phyloP scores from a whole-genome alignment of 805 yeast genomes.

The Ogataea wickerhamii region DNA sequence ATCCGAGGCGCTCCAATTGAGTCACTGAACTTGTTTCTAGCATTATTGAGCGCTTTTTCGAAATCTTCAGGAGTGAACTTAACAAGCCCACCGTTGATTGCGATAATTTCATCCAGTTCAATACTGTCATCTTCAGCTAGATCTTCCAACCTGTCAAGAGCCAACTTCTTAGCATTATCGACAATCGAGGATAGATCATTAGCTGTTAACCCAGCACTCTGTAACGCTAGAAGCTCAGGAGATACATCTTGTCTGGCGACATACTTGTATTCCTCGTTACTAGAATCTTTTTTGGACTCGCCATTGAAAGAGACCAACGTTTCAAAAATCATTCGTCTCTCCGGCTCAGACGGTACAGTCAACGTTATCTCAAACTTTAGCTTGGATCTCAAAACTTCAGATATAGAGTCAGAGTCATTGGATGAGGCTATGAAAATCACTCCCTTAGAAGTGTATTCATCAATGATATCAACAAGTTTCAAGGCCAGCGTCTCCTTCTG shows the following conservation, averaged over 20 bases:
- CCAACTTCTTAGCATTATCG: slow-evolving; percentile 55
- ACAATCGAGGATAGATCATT: slow-evolving; percentile 73
- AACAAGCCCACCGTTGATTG: slow-evolving; percentile 55
- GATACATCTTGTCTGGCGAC: slow-evolving; percentile 49
- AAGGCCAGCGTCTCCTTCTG: slow-evolving; percentile 43
- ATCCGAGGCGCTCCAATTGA: slow-evolving; percentile 96
- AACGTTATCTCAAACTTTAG: slow-evolving; percentile 76
- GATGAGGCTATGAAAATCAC: slow-evolving; percentile 63
- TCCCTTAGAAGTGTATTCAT: slow-evolving; percentile 46
- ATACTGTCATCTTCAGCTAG: slow-evolving; percentile 25
- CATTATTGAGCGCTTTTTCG: slow-evolving; percentile 68
- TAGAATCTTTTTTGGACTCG: neutral
- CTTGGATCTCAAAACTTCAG: slow-evolving; percentile 60
- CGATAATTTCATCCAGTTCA: slow-evolving; percentile 33
- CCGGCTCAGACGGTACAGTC: slow-evolving; percentile 74
- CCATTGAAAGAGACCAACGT: slow-evolving; percentile 35
- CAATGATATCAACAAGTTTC: slow-evolving; percentile 55
- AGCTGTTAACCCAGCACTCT: slow-evolving; percentile 91
- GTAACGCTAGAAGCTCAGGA: slow-evolving; percentile 59
- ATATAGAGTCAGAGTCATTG: slow-evolving; percentile 63
- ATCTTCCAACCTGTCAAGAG: slow-evolving; percentile 46
- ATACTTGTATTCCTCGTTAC: slow-evolving; percentile 19
- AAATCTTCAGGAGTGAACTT: slow-evolving; percentile 57
- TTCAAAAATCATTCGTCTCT: slow-evolving; percentile 61
- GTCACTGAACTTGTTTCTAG: slow-evolving; percentile 84